phyloP scores from a whole-genome alignment of 2,329 filamentous ascomycete species.

The Talaromyces sp. region DNA sequence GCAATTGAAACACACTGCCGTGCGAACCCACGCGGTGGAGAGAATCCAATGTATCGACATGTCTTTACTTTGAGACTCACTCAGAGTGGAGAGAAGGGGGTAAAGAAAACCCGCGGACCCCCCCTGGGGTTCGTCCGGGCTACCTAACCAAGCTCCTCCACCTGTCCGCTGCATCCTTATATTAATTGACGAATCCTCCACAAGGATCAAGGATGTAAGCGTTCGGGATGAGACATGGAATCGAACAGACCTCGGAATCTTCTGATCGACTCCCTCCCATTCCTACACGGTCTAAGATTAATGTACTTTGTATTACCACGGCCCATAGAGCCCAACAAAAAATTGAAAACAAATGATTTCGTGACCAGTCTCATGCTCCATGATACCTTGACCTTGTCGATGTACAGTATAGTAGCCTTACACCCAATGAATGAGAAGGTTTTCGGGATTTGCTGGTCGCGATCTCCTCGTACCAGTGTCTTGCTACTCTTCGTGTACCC shows the following conservation, averaged over 20 bases:
- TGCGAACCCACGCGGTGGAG: constrained; percentile 10
- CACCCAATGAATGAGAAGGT: neutral
- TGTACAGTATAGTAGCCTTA: neutral
- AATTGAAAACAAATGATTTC: neutral
- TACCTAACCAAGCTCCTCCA: neutral
- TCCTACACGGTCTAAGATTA: too few species aligned
- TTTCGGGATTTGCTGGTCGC: constrained; percentile 5
- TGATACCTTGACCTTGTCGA: neutral
- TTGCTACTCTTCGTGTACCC: neutral
- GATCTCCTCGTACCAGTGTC: neutral
- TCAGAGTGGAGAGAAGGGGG: neutral
- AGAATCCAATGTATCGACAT: neutral
- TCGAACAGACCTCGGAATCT: neutral
- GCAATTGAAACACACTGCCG: constrained; percentile 17
- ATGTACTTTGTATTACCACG: constrained; percentile 2
- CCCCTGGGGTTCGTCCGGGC: neutral
- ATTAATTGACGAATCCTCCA: constrained; percentile 2
- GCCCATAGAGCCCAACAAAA: neutral
- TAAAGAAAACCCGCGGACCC: neutral
- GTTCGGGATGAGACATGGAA: neutral
- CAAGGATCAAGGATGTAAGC: constrained; percentile 10
- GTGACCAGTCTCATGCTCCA: constrained; percentile 19
- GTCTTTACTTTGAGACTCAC: neutral
- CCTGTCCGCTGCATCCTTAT: neutral
- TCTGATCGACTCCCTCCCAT: constrained; percentile 1